Evolutionary conservation across 306 rosid species (phyloP).

Genomic region (Sechiopsis laciniata): DNA sequence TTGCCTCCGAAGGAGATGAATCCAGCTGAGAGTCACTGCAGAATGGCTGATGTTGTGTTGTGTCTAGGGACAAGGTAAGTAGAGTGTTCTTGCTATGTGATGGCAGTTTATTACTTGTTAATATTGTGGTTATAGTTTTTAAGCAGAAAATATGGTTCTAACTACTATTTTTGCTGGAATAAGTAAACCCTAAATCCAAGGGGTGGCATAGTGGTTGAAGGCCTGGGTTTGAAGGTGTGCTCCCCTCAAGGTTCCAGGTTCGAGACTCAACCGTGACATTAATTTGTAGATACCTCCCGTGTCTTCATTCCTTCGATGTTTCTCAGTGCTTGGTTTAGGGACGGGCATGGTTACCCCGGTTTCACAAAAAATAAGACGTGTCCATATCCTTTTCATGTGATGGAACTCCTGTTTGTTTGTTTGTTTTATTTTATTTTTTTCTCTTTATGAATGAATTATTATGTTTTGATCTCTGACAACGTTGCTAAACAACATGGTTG

Average conservation of each 20-base stretch:
- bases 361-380: too few species aligned
- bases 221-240: too few species aligned
- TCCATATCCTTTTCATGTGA: constrained; percentile 2
- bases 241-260: too few species aligned
- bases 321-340: too few species aligned
- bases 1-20: constrained; percentile 90
- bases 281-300: too few species aligned
- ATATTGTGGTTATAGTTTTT: neutral
- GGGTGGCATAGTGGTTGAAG: too few species aligned
- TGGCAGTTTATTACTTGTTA: neutral
- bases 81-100: constrained; percentile 20
- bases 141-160: constrained; percentile 9
- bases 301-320: too few species aligned
- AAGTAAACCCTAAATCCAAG: too few species aligned
- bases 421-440: neutral
- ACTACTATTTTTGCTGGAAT: constrained; percentile 10
- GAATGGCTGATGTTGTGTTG: constrained; percentile 84
- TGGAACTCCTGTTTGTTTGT: neutral
- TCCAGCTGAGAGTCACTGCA: constrained; percentile 94
- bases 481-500: neutral
- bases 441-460: neutral
- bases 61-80: constrained; percentile 94
- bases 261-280: too few species aligned
- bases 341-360: too few species aligned
- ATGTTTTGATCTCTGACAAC: neutral